Evolutionary conservation across 192 early-diverging fungal genomes (phyloP), one percentile per base, ranked within the genome.

Genomic region (Fimicolochytrium jonesii): DNA sequence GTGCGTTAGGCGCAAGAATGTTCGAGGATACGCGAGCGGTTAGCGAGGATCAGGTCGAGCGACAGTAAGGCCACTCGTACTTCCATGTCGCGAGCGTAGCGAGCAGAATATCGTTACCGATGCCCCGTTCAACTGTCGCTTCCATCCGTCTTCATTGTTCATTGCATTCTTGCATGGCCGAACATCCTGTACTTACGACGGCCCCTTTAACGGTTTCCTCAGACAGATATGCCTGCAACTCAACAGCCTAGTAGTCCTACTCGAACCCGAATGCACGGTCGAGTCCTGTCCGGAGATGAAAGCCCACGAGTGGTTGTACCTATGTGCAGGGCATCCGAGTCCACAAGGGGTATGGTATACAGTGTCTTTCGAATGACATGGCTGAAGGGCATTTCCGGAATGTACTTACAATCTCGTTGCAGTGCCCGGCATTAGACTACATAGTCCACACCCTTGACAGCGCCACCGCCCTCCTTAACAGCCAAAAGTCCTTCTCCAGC

Each of bases 401-500:
- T n/a, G 20, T 66, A 31, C 22, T 23, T 64, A 7, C 13, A 6
- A 34, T 11, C 3, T 17, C 10, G 18, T 5, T 29, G 9, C 64
- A 90, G 80, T 98, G 95, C 60, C 82, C 81, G 31, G 95, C 95
- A 1, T 86, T 96, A 22, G 90, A 93, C 53, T 98, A 98, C 66
- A 82, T 89, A 31, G 86, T 94, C 15, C 95, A 98, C 74, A 95
- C 93, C 1, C 72, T 96, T 62, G 92, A 98, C 69, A 86, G 86
- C n/a, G 89, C 95, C 0, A 88, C 86, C 11, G 80, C 83, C 15
- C 73, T 90, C 29, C 72, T 98, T 20, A 90, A 89, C 66, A 89
- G 82, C 55, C 73, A 78, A 25, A 88, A 82, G 62, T 82, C 74
- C 43, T 94, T 94, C 66, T 86, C 89, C 9, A 86, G 83, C 70